Conservation (phyloP, 78 protist genomes). For the Speleostelium caveatum region DNA sequence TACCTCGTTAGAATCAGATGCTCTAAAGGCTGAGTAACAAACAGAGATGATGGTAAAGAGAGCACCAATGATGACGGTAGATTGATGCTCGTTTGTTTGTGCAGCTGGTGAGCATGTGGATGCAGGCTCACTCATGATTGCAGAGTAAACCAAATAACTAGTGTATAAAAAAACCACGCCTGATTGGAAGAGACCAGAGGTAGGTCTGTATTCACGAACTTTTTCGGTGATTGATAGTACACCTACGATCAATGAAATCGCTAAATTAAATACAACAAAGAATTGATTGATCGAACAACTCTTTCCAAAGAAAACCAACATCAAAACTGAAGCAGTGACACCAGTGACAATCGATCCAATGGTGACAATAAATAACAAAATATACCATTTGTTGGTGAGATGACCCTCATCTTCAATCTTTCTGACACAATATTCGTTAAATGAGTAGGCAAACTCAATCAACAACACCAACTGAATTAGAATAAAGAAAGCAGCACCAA, state of each 20-base stretch:
- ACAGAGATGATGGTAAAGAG: slow-evolving; percentile 78
- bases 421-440: slow-evolving; percentile 55
- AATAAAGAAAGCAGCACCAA: slow-evolving; percentile 78
- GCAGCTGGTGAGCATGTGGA: neutral
- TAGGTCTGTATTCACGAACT: slow-evolving; percentile 68
- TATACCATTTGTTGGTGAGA: slow-evolving; percentile 27
- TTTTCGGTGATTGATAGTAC: slow-evolving; percentile 56
- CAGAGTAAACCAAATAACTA: slow-evolving; percentile 82
- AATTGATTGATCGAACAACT: slow-evolving; percentile 70
- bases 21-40: slow-evolving; percentile 71
- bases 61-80: slow-evolving; percentile 67
- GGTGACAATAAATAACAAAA: slow-evolving; percentile 5
- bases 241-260: slow-evolving; percentile 50
- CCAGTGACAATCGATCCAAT: slow-evolving; percentile 26
- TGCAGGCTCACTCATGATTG: slow-evolving; percentile 81
- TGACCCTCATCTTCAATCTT: slow-evolving; percentile 80
- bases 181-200: slow-evolving; percentile 86
- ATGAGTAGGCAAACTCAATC: slow-evolving; percentile 70
- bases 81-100: neutral
- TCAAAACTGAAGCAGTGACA: slow-evolving; percentile 22
- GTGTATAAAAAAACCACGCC: slow-evolving; percentile 79
- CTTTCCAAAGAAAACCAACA: slow-evolving; percentile 60
- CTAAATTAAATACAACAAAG: slow-evolving; percentile 75
- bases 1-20: slow-evolving; percentile 59
- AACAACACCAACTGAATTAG: slow-evolving; percentile 68